These are phyloP conservation scores for Vigna hirtella DNA, from an alignment of 306 rosid species.

Conservation along the genomic window DNA sequence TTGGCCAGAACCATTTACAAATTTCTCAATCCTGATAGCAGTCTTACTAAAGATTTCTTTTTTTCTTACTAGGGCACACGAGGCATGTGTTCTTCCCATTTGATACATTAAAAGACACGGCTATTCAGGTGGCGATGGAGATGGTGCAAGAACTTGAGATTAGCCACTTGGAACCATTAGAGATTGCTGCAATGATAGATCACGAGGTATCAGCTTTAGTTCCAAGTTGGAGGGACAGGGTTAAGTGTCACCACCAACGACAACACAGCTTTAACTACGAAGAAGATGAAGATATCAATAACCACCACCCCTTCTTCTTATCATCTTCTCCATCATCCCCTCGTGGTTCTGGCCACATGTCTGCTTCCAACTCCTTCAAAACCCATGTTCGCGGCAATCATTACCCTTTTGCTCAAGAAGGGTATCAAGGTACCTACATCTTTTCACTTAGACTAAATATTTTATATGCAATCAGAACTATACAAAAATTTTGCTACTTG, in stretches of 20 bases:
- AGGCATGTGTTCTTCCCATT: conserved; percentile 79
- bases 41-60: background rate
- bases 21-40: background rate
- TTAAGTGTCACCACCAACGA: conserved; percentile 39
- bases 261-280: conserved; percentile 69
- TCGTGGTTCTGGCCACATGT: conserved; percentile 51
- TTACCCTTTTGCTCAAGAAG: conserved; percentile 39
- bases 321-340: conserved; percentile 62
- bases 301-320: conserved; percentile 56
- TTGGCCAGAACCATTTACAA: background rate
- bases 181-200: conserved; percentile 84
- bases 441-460: background rate
- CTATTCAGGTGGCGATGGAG: conserved; percentile 78
- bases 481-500: background rate
- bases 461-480: background rate
- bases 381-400: conserved; percentile 38
- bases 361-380: conserved; percentile 45
- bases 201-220: conserved; percentile 66
- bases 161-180: conserved; percentile 70
- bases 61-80: conserved; percentile 53
- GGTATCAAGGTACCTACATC: conserved; percentile 59
- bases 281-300: conserved; percentile 50
- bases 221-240: conserved; percentile 63
- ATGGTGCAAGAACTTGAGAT: conserved; percentile 92
- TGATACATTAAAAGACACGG: conserved; percentile 74